Evolutionary conservation across 371 early-diverging fungal species (phyloP), one percentile per base, ranked within the genome.

Genomic region (Syncephalastrum racemosum): DNA sequence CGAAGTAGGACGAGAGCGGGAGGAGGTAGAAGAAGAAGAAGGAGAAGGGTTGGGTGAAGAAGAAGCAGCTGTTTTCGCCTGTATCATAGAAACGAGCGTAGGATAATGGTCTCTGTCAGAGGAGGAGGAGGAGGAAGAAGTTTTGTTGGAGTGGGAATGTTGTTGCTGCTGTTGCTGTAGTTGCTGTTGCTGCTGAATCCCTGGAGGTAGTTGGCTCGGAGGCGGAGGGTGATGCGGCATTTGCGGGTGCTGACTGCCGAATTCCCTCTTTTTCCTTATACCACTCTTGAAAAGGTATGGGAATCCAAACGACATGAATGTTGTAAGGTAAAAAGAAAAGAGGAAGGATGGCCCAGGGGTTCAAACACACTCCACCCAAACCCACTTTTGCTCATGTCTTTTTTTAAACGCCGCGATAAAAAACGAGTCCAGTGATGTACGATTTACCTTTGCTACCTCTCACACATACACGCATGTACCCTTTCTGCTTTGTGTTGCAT

Each of bases 31-130:
- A 16, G 53, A 58, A 18, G 63, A 60, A 15, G 68, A 60, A 6
- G 63, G 63, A 5, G 63, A 67, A 3, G 63, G 60, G 24, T 63
- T 48, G 8, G 56, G 63, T 4, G 63, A 46, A 31, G 36, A 31
- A 24, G 59, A 59, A 36, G 46, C 23, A 18, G 41, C 46, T 19
- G 51, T 44, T 44, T 50, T 68, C 2, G 67, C 54, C 46, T 74
- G 70, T 31, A 69, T 63, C 52, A 75, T 62, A 18, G 75, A 70
- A 31, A 62, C 58, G 10, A 75, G 65, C 16, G 64, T 75, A 39
- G 75, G 71, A 27, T 70, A 74, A 13, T 64, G 60, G 19, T 57
- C 44, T 48, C 53, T 39, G 12, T 19, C 16, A 10, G 52, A 18
- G 19, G 52, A 51, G 27, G 36, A 51, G 27, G 36, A 31, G 36